These are phyloP conservation scores for Clarireedia sp. DNA, from an alignment of 2,329 filamentous ascomycete species.

Conservation along the genomic window DNA sequence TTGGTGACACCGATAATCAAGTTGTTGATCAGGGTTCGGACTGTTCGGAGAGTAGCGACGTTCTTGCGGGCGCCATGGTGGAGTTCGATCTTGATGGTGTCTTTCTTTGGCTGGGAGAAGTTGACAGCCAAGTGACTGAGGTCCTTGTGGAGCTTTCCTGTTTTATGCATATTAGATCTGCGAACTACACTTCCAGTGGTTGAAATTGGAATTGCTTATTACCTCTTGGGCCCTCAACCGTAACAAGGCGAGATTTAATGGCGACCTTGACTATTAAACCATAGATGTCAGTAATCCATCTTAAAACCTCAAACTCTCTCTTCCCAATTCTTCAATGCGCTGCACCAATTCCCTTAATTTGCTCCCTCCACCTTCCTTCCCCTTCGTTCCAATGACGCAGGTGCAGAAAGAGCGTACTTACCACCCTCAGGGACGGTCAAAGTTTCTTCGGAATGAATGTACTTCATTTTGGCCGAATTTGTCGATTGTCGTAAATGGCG, in stretches of 20 bases:
- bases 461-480: slow-evolving; percentile 77
- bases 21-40: slow-evolving; percentile 98
- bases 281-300: slow-evolving; percentile 31
- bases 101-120: slow-evolving; percentile 82
- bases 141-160: slow-evolving; percentile 94
- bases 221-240: slow-evolving; percentile 94
- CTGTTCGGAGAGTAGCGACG: slow-evolving; percentile 94
- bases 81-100: slow-evolving; percentile 90
- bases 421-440: slow-evolving; percentile 94
- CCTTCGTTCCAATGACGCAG: not conserved
- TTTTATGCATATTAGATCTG: slow-evolving; percentile 29
- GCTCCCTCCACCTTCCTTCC: not conserved
- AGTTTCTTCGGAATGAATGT: slow-evolving; percentile 97
- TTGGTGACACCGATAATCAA: slow-evolving; percentile 96
- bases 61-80: slow-evolving; percentile 98
- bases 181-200: slow-evolving; percentile 10
- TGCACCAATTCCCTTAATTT: slow-evolving; percentile 8
- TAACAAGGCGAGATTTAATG: slow-evolving; percentile 96
- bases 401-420: slow-evolving; percentile 45
- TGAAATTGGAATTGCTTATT: slow-evolving; percentile 32
- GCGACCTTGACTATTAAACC: slow-evolving; percentile 75
- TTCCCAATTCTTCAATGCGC: not conserved
- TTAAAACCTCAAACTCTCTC: slow-evolving; percentile 5
- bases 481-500: slow-evolving; percentile 18
- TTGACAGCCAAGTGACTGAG: slow-evolving; percentile 93